Evolutionary conservation across 352 stramenopile species (phyloP).

Genomic region (Phytophthora tubulina): DNA sequence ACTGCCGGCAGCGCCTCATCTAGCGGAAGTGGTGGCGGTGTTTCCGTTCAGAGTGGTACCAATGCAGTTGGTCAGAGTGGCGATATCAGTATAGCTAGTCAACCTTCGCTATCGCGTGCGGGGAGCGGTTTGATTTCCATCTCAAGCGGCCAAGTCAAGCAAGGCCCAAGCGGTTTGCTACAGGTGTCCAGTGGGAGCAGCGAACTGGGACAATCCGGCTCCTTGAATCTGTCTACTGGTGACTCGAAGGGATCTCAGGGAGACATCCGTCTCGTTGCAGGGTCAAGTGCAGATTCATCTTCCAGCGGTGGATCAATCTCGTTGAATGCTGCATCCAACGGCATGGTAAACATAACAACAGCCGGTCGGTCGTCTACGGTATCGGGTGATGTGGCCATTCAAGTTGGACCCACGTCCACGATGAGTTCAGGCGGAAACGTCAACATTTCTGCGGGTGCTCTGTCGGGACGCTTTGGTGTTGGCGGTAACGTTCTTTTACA

Average conservation of each 20-base stretch:
- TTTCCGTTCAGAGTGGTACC: constrained; percentile 20
- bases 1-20: constrained; percentile 19
- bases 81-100: constrained; percentile 40
- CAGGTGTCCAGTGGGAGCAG: constrained; percentile 24
- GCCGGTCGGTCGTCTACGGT: constrained; percentile 8
- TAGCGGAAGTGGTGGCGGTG: constrained; percentile 18
- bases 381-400: constrained; percentile 20
- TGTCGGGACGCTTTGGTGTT: constrained; percentile 16
- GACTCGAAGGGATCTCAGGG: constrained; percentile 19
- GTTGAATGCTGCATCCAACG: constrained; percentile 8
- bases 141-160: constrained; percentile 21
- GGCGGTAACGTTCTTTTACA: constrained; percentile 21
- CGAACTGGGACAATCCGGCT: constrained; percentile 20
- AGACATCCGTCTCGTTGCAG: constrained; percentile 21
- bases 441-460: constrained; percentile 25
- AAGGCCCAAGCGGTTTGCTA: constrained; percentile 18
- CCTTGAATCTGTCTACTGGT: constrained; percentile 25
- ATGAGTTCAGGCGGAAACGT: constrained; percentile 24
- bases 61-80: constrained; percentile 36
- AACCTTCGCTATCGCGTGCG: constrained; percentile 18
- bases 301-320: constrained; percentile 20
- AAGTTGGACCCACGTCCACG: constrained; percentile 10
- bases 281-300: constrained; percentile 16
- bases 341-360: constrained; percentile 17
- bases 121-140: constrained; percentile 26